These are phyloP conservation scores for Tetrapisispora nanseiensis DNA, from an alignment of 805 yeast genomes.

Conservation along the genomic window DNA sequence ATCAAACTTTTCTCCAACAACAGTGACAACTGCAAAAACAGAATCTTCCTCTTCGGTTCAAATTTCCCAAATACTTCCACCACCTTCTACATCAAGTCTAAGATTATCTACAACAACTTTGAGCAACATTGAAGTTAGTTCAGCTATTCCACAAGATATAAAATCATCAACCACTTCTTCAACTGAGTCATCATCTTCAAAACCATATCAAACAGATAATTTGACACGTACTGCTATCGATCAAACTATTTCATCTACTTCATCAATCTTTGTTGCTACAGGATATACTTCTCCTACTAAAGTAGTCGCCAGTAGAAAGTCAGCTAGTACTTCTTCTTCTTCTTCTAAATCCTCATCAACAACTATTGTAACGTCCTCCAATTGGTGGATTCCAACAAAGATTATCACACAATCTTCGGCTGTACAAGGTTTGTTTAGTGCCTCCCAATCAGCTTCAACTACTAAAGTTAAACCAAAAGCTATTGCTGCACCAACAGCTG, in stretches of 20 bases:
- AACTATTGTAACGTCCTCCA: constrained; percentile 21
- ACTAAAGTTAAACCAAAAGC: constrained; percentile 35
- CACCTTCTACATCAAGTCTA: neutral
- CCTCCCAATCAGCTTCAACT: constrained; percentile 40
- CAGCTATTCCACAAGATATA: neutral
- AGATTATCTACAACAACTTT: neutral
- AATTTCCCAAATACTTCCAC: neutral
- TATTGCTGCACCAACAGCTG: constrained; percentile 30
- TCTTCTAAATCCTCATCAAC: constrained; percentile 9
- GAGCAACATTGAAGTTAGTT: neutral
- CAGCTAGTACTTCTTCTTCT: constrained; percentile 5
- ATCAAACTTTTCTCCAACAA: neutral
- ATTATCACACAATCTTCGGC: constrained; percentile 49
- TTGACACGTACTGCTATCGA: neutral
- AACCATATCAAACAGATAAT: too few relatives aligned
- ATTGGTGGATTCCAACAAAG: constrained; percentile 63
- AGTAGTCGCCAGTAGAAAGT: neutral
- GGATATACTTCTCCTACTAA: neutral
- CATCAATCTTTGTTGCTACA: neutral
- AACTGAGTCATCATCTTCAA: too few relatives aligned
- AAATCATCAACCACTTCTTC: too few relatives aligned
- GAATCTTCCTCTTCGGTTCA: too few relatives aligned
- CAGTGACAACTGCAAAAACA: neutral
- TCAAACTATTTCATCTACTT: neutral
- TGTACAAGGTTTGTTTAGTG: constrained; percentile 31